Conservation (phyloP, 805 yeast genomes). For the Cyberlindnera saturnus region DNA sequence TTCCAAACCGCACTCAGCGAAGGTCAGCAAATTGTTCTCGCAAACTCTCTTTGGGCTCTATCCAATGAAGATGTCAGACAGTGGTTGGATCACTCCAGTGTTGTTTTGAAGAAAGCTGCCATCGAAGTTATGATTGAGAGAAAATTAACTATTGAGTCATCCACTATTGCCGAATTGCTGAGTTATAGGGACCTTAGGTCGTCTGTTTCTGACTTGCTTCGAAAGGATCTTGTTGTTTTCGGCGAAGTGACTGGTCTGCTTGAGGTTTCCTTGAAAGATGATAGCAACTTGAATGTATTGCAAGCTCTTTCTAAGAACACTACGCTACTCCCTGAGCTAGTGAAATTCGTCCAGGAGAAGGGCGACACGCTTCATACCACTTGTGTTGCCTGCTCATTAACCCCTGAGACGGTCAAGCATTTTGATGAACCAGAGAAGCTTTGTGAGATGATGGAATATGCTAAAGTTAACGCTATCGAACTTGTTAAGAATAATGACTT, state of each 20-base stretch:
- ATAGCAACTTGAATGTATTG: conserved; percentile 12
- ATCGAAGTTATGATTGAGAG: conserved; percentile 12
- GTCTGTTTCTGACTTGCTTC: conserved; percentile 8
- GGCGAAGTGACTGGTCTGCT: conserved; percentile 10
- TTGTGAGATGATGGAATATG: background rate
- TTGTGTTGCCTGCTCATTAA: conserved; percentile 10
- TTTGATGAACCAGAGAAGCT: conserved; percentile 1
- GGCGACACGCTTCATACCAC: conserved; percentile 8
- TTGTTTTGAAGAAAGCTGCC: conserved; percentile 8
- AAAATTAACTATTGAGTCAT: conserved; percentile 11
- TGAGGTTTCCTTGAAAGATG: conserved; percentile 2
- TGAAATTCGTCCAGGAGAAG: conserved; percentile 4
- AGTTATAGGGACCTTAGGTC: background rate
- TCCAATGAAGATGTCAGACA: conserved; percentile 11
- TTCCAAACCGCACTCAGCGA: conserved; percentile 4
- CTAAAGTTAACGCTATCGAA: conserved; percentile 11
- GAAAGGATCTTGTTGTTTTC: conserved; percentile 12
- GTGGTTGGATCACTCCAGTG: background rate
- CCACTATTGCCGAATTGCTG: conserved; percentile 1
- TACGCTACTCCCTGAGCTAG: conserved; percentile 2
- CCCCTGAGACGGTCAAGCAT: background rate
- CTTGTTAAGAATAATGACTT: conserved; percentile 24
- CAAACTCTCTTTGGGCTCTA: conserved; percentile 23
- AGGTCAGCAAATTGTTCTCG: conserved; percentile 20
- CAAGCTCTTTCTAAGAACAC: conserved; percentile 9